phyloP scores from a whole-genome alignment of 345 rosid genomes.

The Acer yangbiense region DNA sequence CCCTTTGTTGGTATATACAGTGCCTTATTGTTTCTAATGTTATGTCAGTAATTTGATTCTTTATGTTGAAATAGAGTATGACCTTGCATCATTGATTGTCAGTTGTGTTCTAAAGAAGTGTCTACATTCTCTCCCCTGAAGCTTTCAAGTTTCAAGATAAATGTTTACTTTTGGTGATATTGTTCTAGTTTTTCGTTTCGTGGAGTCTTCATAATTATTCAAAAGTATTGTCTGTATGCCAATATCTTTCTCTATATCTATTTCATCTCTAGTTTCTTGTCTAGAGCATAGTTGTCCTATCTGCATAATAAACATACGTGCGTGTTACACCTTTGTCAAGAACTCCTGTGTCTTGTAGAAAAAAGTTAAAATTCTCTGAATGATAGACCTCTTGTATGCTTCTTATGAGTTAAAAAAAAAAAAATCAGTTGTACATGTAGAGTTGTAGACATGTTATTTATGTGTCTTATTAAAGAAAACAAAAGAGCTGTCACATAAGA shows the following conservation, averaged over 20 bases:
- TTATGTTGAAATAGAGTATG: neutral
- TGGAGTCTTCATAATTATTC: neutral
- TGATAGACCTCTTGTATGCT: neutral
- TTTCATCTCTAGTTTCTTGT: neutral
- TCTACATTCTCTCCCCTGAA: neutral
- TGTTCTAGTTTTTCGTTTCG: neutral
- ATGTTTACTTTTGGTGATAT: neutral
- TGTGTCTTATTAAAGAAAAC: too few relatives aligned
- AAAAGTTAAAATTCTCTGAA: neutral
- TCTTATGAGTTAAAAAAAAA: neutral
- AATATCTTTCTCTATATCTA: neutral
- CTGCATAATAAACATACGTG: neutral
- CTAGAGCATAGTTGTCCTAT: neutral
- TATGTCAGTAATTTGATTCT: neutral
- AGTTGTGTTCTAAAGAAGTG: neutral
- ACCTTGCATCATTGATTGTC: neutral
- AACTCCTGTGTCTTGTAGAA: neutral
- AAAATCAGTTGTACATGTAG: neutral
- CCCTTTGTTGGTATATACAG: neutral
- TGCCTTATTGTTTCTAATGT: too few relatives aligned
- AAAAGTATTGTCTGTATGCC: neutral
- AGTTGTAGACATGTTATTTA: too few relatives aligned
- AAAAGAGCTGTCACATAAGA: neutral
- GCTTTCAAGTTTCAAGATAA: neutral
- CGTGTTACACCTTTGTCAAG: neutral